phyloP scores from a whole-genome alignment of 805 yeast species.

The Priceomyces melissophilus region DNA sequence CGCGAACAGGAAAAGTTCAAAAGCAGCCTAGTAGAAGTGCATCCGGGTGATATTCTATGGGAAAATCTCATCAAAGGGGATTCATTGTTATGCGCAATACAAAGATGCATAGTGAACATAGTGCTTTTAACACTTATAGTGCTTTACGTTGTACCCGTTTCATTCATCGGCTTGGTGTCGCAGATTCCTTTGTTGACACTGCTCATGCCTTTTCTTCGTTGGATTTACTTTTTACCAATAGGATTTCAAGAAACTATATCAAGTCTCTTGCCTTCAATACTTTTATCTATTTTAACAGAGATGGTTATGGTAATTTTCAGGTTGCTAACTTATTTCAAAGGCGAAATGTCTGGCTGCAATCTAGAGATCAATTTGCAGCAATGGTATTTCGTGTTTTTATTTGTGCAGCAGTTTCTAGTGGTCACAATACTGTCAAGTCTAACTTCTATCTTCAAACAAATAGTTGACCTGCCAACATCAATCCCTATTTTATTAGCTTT shows the following conservation, averaged over 20 bases:
- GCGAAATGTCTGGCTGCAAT: slow-evolving; percentile 58
- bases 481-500: slow-evolving; percentile 70
- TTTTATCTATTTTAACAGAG: slow-evolving; percentile 61
- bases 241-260: slow-evolving; percentile 52
- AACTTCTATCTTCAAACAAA: slow-evolving; percentile 56
- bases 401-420: slow-evolving; percentile 79
- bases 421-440: slow-evolving; percentile 82
- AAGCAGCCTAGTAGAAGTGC: slow-evolving; percentile 47
- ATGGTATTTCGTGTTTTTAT: slow-evolving; percentile 75
- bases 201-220: slow-evolving; percentile 56
- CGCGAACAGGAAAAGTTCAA: slow-evolving; percentile 41
- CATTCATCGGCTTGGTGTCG: slow-evolving; percentile 70
- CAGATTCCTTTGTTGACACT: slow-evolving; percentile 66
- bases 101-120: slow-evolving; percentile 43
- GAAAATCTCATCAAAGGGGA: slow-evolving; percentile 45
- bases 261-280: slow-evolving; percentile 63
- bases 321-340: slow-evolving; percentile 50
- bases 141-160: slow-evolving; percentile 79
- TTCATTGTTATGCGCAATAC: slow-evolving; percentile 31
- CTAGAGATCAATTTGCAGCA: slow-evolving; percentile 68
- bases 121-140: slow-evolving; percentile 48
- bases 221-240: slow-evolving; percentile 55
- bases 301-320: slow-evolving; percentile 58
- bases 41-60: slow-evolving; percentile 75
- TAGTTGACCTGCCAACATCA: slow-evolving; percentile 67